phyloP scores from a whole-genome alignment of 768 basidiomycete genomes.

The Panaeolus papilionaceus region DNA sequence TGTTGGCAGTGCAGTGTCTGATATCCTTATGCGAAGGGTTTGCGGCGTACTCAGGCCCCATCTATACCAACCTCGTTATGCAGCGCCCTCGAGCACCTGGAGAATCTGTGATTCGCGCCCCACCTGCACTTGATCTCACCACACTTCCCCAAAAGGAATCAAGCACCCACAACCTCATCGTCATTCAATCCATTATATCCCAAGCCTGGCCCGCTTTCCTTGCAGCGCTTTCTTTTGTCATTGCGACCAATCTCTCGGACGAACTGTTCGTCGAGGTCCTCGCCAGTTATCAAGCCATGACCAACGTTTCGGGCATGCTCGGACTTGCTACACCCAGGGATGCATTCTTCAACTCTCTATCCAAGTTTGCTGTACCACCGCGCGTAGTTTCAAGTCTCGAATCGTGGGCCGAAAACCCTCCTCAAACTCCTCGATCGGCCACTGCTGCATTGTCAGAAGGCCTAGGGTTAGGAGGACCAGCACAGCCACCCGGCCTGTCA shows the following conservation, averaged over 20 bases:
- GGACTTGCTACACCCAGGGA: conserved; percentile 87
- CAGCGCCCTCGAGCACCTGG: conserved; percentile 69
- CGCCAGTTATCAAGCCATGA: conserved; percentile 81
- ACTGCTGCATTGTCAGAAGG: conserved; percentile 68
- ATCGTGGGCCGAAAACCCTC: conserved; percentile 46
- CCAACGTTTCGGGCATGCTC: conserved; percentile 90
- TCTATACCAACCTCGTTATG: conserved; percentile 76
- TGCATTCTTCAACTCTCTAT: conserved; percentile 88
- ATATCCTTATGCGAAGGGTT: conserved; percentile 88
- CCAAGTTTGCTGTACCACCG: conserved; percentile 93
- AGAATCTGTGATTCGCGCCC: conserved; percentile 70
- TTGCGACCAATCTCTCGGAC: conserved; percentile 91
- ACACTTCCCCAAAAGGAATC: conserved; percentile 56
- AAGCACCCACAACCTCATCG: conserved; percentile 60
- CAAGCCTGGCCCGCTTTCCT: conserved; percentile 93
- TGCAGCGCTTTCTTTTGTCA: conserved; percentile 87
- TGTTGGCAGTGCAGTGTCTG: conserved; percentile 89
- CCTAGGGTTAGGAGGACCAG: conserved; percentile 62
- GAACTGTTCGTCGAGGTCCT: conserved; percentile 90
- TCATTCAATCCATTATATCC: conserved; percentile 81
- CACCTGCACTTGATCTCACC: conserved; percentile 71
- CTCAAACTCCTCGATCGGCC: conserved; percentile 64
- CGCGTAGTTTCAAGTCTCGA: conserved; percentile 88
- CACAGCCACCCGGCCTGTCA: conserved; percentile 74
- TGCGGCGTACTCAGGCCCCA: conserved; percentile 70